These are phyloP conservation scores for Cymodocea nodosa DNA, from an alignment of 116 monocot genomes.

Conservation along the genomic window DNA sequence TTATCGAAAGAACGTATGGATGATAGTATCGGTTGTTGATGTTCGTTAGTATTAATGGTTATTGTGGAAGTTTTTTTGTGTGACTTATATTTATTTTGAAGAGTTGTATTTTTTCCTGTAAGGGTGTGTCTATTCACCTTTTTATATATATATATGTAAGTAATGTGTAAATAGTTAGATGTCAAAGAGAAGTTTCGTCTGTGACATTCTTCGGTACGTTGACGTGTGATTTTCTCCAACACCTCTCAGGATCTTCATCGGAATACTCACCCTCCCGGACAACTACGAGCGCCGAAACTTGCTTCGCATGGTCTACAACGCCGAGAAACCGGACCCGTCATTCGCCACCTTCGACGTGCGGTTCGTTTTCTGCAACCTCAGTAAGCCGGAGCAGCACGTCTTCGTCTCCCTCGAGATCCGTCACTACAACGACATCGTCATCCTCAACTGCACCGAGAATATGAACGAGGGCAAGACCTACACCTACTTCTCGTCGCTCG, in stretches of 20 bases:
- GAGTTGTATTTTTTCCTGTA: too few relatives aligned
- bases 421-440: constrained; percentile 37
- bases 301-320: constrained; percentile 31
- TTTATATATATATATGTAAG: too few relatives aligned
- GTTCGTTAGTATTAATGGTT: too few relatives aligned
- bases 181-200: too few relatives aligned
- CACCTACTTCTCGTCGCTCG: constrained; percentile 52
- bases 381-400: constrained; percentile 35
- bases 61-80: too few relatives aligned
- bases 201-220: too few relatives aligned
- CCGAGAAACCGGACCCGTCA: constrained; percentile 8
- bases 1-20: too few relatives aligned
- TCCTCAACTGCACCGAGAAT: constrained; percentile 61
- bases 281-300: constrained; percentile 42
- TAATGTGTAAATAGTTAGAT: too few relatives aligned
- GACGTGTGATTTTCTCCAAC: too few relatives aligned
- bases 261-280: constrained; percentile 45
- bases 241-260: constrained; percentile 41
- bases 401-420: constrained; percentile 50
- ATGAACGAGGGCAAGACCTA: constrained; percentile 69
- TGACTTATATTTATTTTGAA: too few relatives aligned
- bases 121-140: too few relatives aligned
- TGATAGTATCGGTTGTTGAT: too few relatives aligned
- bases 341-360: constrained; percentile 21
- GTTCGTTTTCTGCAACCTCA: constrained; percentile 62